Evolutionary conservation across 805 yeast species (phyloP).

Genomic region (Zygosaccharomyces kombuchaensis): DNA sequence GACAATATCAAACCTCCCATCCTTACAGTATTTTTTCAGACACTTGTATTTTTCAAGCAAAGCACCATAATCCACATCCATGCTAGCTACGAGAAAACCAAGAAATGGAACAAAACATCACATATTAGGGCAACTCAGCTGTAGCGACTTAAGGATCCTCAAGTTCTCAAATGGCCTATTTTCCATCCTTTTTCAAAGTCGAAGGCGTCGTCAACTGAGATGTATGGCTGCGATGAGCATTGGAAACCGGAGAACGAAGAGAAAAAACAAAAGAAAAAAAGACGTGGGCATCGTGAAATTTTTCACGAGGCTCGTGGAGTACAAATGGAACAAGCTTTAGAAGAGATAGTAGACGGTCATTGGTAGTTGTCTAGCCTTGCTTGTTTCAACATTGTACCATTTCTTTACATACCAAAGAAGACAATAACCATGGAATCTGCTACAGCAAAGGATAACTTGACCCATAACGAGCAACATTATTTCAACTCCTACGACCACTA

Average conservation of each 20-base stretch:
- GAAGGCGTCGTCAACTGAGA: neutral
- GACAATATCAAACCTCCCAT: neutral
- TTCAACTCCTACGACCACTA: conserved; percentile 94
- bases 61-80: neutral
- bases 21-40: neutral
- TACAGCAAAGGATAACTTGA: conserved; percentile 59
- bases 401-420: neutral
- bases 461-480: conserved; percentile 85
- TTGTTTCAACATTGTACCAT: neutral
- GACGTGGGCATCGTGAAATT: conserved; percentile 5
- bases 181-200: neutral
- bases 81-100: neutral
- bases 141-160: neutral
- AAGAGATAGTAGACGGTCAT: neutral
- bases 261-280: neutral
- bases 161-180: neutral
- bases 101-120: neutral
- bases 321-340: neutral
- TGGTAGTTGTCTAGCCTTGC: neutral
- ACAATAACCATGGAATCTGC: conserved; percentile 43
- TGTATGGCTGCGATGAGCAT: conserved; percentile 4
- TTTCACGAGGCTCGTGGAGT: neutral
- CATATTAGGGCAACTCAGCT: neutral
- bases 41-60: neutral
- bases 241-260: neutral